These are phyloP conservation scores for Citrus medica DNA, from an alignment of 345 rosid genomes.

Conservation along the genomic window DNA sequence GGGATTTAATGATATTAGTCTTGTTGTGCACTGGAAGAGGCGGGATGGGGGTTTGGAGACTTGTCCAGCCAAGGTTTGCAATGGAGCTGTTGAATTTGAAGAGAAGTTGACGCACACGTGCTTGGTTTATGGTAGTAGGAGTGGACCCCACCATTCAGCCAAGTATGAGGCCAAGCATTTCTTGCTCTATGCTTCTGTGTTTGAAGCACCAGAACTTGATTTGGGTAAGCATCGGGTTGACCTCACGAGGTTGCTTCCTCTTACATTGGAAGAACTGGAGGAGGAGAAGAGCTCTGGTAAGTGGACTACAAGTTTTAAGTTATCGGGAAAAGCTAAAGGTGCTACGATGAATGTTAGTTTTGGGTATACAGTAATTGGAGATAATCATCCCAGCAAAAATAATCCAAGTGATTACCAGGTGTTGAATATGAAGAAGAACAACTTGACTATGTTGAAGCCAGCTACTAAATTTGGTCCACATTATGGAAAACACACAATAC, in stretches of 20 bases:
- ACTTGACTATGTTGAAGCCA: constrained; percentile 29
- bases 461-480: constrained; percentile 29
- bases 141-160: constrained; percentile 84
- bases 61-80: constrained; percentile 51
- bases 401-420: constrained; percentile 31
- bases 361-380: constrained; percentile 68
- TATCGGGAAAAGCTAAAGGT: constrained; percentile 77
- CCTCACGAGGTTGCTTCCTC: constrained; percentile 85
- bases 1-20: constrained; percentile 46
- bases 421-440: constrained; percentile 39
- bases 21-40: constrained; percentile 88
- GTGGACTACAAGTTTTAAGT: constrained; percentile 89
- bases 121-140: constrained; percentile 72
- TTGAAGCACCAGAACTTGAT: constrained; percentile 67
- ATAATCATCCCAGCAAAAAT: constrained; percentile 38
- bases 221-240: constrained; percentile 96
- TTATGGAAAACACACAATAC: constrained; percentile 34
- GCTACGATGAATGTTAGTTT: constrained; percentile 79
- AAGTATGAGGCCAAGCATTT: constrained; percentile 96
- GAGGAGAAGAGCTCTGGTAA: constrained; percentile 87
- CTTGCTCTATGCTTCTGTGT: constrained; percentile 62
- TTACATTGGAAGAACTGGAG: constrained; percentile 86
- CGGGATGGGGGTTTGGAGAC: constrained; percentile 69
- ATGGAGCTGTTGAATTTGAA: constrained; percentile 69
- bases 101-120: constrained; percentile 74